A percentile compares a stretch with the other conserved stretches of the same genome.
Conservation (phyloP, 495 filamentous ascomycete genomes). For the Xylona heveae region DNA sequence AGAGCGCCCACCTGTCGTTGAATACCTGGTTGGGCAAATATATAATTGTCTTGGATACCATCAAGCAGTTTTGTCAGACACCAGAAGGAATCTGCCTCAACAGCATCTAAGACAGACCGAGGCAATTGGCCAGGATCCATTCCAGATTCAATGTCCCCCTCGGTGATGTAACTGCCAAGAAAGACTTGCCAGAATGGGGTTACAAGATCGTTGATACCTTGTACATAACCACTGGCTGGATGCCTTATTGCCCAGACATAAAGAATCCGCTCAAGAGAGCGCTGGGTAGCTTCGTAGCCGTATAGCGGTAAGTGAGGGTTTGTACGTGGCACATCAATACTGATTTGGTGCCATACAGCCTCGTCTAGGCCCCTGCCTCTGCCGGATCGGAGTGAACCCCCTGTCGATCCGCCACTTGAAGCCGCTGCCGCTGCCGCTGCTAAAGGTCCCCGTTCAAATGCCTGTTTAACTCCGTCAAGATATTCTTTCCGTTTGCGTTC, state of each 20-base stretch:
- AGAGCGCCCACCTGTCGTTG: constrained; percentile 79
- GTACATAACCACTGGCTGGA: constrained; percentile 91
- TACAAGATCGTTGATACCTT: constrained; percentile 95
- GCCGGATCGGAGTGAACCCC: constrained; percentile 15
- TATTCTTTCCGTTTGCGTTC: constrained; percentile 96
- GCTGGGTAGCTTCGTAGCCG: constrained; percentile 85
- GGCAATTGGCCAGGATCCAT: constrained; percentile 95
- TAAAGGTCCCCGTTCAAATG: constrained; percentile 56
- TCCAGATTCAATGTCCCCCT: constrained; percentile 73
- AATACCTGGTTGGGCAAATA: constrained; percentile 90
- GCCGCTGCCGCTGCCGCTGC: constrained; percentile 7
- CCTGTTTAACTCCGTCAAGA: constrained; percentile 83
- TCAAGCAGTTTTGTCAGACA: constrained; percentile 91
- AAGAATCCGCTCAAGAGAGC: constrained; percentile 79
- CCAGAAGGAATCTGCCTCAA: constrained; percentile 97
- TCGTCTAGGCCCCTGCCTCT: constrained; percentile 70
- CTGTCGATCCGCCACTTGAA: constrained; percentile 5
- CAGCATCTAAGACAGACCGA: constrained; percentile 76
- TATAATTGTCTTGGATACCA: constrained; percentile 97
- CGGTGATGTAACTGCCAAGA: constrained; percentile 79
- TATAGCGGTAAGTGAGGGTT: constrained; percentile 92
- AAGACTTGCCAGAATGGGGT: constrained; percentile 98
- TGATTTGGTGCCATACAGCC: constrained; percentile 95
- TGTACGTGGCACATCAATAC: constrained; percentile 91
- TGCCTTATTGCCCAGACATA: constrained; percentile 97